These are phyloP conservation scores for Erythrobasidium yunnanense DNA, from an alignment of 768 basidiomycete species.

Conservation along the genomic window DNA sequence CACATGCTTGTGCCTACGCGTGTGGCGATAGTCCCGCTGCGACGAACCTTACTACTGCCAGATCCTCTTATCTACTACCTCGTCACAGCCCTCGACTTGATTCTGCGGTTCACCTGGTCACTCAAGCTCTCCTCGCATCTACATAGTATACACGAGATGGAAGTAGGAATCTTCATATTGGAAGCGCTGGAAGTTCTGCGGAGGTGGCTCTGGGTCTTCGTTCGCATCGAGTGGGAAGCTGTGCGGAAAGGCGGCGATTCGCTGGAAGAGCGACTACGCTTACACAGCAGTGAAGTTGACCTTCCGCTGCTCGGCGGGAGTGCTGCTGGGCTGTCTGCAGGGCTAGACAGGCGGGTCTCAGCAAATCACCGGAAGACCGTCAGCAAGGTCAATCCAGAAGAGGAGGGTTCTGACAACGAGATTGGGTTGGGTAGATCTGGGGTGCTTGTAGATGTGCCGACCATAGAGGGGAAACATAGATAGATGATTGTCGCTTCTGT, in stretches of 20 bases:
- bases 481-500: too few species aligned
- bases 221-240: constrained; percentile 88
- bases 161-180: constrained; percentile 72
- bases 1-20: constrained; percentile 50
- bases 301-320: constrained; percentile 6
- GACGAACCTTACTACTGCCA: constrained; percentile 63
- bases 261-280: constrained; percentile 17
- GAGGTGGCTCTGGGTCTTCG: constrained; percentile 96
- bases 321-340: background rate
- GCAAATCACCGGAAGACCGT: background rate
- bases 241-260: constrained; percentile 25
- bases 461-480: too few species aligned
- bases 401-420: too few species aligned
- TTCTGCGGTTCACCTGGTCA: constrained; percentile 86
- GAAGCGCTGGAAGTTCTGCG: constrained; percentile 80
- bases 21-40: constrained; percentile 47
- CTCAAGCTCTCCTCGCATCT: constrained; percentile 80
- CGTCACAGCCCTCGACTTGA: constrained; percentile 65
- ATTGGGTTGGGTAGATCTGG: too few species aligned
- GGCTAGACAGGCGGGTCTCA: constrained; percentile 2
- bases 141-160: constrained; percentile 65
- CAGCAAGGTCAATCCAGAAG: too few species aligned
- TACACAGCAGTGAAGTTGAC: background rate
- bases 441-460: too few species aligned
- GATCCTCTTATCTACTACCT: constrained; percentile 70